phyloP scores from a whole-genome alignment of 164 flowering plant genomes.

The Kalanchoe fedtschenkoi region DNA sequence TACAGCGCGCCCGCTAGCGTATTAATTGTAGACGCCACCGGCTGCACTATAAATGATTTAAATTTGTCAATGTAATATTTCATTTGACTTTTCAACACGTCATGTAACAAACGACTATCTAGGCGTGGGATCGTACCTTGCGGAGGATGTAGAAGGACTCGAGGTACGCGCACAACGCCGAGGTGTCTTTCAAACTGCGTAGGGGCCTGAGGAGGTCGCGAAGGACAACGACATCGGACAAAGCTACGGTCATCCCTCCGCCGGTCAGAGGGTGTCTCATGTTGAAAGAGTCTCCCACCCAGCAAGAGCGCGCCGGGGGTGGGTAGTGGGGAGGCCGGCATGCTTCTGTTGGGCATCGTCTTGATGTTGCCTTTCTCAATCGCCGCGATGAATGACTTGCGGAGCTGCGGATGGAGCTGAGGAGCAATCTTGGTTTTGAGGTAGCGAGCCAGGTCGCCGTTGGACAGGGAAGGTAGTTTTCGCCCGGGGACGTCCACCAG shows the following conservation, averaged over 20 bases:
- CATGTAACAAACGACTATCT: too few relatives aligned
- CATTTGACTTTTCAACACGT: too few relatives aligned
- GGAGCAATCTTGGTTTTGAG: conserved; percentile 18
- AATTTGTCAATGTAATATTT: too few relatives aligned
- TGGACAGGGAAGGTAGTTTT: conserved; percentile 19
- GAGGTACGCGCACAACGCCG: conserved; percentile 15
- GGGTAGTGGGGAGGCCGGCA: conserved; percentile 21
- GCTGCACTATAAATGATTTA: too few relatives aligned
- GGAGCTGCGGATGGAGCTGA: conserved; percentile 15
- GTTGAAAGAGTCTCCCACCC: conserved; percentile 24
- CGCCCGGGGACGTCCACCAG: conserved; percentile 17
- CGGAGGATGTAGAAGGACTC: conserved; percentile 21
- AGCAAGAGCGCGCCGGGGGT: conserved; percentile 21
- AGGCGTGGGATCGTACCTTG: too few relatives aligned
- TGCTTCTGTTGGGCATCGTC: conserved; percentile 23
- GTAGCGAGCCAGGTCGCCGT: conserved; percentile 17
- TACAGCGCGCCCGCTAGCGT: conserved; percentile 16
- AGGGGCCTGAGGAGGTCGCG: conserved; percentile 16
- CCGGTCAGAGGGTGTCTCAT: conserved; percentile 23
- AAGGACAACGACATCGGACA: conserved; percentile 17
- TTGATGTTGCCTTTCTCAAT: conserved; percentile 19
- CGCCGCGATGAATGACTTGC: conserved; percentile 20
- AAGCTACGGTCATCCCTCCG: conserved; percentile 26
- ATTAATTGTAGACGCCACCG: conserved; percentile 17
- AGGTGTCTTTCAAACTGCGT: conserved; percentile 8